Evolutionary conservation across 257 asterid genomes (phyloP).

Genomic region (Przewalskia tangutica): DNA sequence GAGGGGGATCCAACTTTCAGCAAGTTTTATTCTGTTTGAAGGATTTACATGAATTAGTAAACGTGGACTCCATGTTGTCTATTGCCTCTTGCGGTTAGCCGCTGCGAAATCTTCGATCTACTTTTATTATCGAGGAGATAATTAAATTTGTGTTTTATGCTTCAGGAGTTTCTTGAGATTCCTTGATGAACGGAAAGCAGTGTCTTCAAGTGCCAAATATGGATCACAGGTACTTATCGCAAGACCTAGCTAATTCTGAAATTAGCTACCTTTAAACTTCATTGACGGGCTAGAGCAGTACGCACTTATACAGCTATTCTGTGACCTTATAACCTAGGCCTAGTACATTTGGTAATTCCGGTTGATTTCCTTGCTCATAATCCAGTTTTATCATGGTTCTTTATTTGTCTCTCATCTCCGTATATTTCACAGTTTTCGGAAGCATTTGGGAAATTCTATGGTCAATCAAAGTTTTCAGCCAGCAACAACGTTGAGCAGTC

Average conservation of each 20-base stretch:
- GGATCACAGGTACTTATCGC: constrained; percentile 62
- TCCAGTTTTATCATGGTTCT: neutral
- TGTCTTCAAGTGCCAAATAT: constrained; percentile 56
- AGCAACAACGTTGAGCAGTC: constrained; percentile 58
- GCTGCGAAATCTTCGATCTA: neutral
- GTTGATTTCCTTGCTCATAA: neutral
- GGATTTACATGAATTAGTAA: neutral
- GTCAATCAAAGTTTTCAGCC: constrained; percentile 61
- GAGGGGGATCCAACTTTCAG: neutral
- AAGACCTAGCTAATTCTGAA: neutral
- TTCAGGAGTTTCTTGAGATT: constrained; percentile 86
- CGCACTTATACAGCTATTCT: neutral
- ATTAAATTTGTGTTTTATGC: constrained; percentile 6
- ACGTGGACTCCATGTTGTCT: neutral
- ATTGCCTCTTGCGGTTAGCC: neutral
- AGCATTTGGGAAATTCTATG: constrained; percentile 76
- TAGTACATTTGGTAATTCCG: neutral
- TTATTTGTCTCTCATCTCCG: neutral
- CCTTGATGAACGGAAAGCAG: constrained; percentile 56
- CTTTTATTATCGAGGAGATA: neutral
- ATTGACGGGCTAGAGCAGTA: neutral
- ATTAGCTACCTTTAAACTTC: neutral
- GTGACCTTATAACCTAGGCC: neutral
- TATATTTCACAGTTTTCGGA: constrained; percentile 53
- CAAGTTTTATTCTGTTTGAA: neutral